Conservation (phyloP, 129 eudicot genomes). For the Escallonia herrerae region DNA sequence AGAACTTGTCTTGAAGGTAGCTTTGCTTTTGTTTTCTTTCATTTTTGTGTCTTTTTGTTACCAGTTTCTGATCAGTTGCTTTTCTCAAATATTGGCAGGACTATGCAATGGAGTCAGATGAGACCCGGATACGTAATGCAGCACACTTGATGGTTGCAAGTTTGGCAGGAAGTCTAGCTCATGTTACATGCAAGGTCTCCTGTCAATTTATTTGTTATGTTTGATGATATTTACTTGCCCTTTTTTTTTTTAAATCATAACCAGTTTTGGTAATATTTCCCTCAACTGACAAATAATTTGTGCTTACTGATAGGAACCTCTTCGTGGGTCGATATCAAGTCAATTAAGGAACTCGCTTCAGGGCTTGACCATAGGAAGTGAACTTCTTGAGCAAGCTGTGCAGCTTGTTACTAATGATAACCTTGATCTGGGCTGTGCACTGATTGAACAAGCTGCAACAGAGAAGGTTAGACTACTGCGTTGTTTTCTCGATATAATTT, state of each 20-base stretch:
- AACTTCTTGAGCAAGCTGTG: slow-evolving; percentile 66
- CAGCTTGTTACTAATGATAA: slow-evolving; percentile 84
- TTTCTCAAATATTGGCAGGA: slow-evolving; percentile 38
- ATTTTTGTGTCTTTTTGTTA: not conserved
- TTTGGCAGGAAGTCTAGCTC: slow-evolving; percentile 95
- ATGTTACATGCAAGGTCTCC: slow-evolving; percentile 92
- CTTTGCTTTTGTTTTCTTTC: slow-evolving; percentile 3
- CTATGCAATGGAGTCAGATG: slow-evolving; percentile 95
- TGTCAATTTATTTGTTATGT: not conserved
- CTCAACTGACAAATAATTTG: not conserved
- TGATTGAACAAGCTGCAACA: slow-evolving; percentile 94
- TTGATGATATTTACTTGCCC: not conserved
- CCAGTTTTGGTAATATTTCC: not conserved
- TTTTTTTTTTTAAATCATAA: not conserved
- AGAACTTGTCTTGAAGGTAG: slow-evolving; percentile 93
- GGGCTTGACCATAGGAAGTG: slow-evolving; percentile 41
- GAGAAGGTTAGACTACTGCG: slow-evolving; percentile 55
- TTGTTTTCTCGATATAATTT: not conserved
- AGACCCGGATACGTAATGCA: slow-evolving; percentile 81
- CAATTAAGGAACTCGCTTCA: slow-evolving; percentile 70
- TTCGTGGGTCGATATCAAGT: slow-evolving; percentile 70
- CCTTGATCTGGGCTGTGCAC: slow-evolving; percentile 91
- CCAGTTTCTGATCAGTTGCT: not conserved
- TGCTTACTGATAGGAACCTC: slow-evolving; percentile 58
- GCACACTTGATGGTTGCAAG: slow-evolving; percentile 99